These are phyloP conservation scores for Melampsora americana DNA, from an alignment of 1,284 basidiomycete genomes.

Conservation along the genomic window DNA sequence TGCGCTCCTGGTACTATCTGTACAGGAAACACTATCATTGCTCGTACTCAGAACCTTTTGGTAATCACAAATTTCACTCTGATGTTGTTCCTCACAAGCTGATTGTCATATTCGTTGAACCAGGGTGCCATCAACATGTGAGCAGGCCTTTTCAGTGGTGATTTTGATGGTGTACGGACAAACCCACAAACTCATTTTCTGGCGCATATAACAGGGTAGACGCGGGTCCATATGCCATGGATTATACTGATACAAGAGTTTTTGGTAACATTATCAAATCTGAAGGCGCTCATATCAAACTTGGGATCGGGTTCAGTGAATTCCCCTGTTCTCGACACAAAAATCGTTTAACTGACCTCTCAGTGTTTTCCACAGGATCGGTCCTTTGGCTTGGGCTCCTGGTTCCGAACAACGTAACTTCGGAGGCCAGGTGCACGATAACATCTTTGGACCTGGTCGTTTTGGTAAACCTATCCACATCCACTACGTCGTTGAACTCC, in stretches of 20 bases:
- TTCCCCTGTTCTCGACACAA: neutral
- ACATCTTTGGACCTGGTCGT: constrained; percentile 39
- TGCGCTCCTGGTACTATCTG: constrained; percentile 40
- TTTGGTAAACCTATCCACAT: constrained; percentile 10
- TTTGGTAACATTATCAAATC: constrained; percentile 37
- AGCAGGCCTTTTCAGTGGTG: neutral
- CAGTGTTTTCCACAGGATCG: constrained; percentile 21
- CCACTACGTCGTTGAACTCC: too few species aligned
- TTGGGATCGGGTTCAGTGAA: constrained; percentile 31
- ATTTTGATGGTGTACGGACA: too few species aligned
- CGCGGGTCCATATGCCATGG: constrained; percentile 24
- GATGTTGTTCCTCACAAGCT: neutral
- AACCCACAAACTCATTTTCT: too few species aligned
- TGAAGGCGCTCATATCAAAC: constrained; percentile 38
- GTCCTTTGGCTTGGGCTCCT: constrained; percentile 31
- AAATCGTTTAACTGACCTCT: neutral
- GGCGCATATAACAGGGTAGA: constrained; percentile 27
- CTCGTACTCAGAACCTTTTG: constrained; percentile 33
- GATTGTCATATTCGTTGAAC: neutral
- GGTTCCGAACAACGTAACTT: constrained; percentile 9
- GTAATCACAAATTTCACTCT: constrained; percentile 6
- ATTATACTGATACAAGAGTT: constrained; percentile 38
- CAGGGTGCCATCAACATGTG: constrained; percentile 44
- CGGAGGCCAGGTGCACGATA: constrained; percentile 40
- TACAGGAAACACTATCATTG: constrained; percentile 43